A percentile compares a stretch with the other conserved stretches of the same genome.
Evolutionary conservation across 768 basidiomycete genomes (phyloP).

Genomic region (Termitomyces sp.): DNA sequence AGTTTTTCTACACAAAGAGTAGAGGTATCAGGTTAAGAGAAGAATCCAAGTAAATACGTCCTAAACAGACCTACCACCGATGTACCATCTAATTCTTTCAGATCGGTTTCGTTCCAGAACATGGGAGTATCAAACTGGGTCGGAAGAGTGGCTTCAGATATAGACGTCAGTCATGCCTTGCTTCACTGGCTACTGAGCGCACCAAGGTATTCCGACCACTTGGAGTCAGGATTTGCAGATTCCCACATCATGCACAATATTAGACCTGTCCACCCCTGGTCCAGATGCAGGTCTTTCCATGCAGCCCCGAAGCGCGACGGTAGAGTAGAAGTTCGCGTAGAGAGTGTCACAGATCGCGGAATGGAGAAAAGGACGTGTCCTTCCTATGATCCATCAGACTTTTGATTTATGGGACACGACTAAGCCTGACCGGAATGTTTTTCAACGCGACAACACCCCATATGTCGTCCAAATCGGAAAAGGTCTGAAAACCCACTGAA

Average conservation of each 20-base stretch:
- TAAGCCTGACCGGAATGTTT: conserved; percentile 59
- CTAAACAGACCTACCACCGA: conserved; percentile 73
- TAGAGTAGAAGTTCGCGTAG: conserved; percentile 71
- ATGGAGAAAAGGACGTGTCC: conserved; percentile 77
- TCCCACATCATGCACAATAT: conserved; percentile 99
- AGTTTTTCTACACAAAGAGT: conserved; percentile 61
- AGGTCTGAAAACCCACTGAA: conserved; percentile 40
- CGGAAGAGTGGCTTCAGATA: conserved; percentile 58
- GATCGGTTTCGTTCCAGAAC: conserved; percentile 82
- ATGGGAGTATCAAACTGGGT: conserved; percentile 82
- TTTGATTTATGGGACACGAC: background rate
- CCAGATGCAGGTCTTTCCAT: conserved; percentile 61
- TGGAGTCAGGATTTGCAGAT: conserved; percentile 54
- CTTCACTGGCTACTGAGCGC: conserved; percentile 14
- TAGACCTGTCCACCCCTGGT: conserved; percentile 79
- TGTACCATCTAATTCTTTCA: conserved; percentile 76
- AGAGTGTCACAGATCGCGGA: conserved; percentile 74
- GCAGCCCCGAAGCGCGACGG: conserved; percentile 53
- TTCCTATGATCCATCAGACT: conserved; percentile 42
- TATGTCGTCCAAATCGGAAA: conserved; percentile 54
- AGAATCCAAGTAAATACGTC: background rate
- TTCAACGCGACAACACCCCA: conserved; percentile 71
- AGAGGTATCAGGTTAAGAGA: conserved; percentile 1
- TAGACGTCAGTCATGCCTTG: background rate
- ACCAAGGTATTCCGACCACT: conserved; percentile 76